Conservation (phyloP, 495 filamentous ascomycete species). For the Penicillium parvum region DNA sequence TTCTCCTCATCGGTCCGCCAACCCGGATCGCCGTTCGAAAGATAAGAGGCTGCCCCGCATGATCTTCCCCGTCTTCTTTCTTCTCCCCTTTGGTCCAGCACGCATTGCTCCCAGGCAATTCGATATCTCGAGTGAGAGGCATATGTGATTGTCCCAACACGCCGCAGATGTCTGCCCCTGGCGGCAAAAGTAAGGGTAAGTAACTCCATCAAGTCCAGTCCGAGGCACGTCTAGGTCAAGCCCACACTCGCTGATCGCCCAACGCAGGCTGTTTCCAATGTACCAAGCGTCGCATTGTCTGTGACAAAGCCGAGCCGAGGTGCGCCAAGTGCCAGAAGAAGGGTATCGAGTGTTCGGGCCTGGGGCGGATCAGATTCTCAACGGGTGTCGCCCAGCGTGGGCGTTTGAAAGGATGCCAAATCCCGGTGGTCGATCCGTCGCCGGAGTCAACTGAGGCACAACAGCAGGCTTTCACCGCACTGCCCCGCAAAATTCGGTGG, state of each 20-base stretch:
- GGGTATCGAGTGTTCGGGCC: constrained; percentile 23
- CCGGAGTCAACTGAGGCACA: background rate
- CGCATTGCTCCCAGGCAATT: background rate
- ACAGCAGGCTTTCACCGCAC: background rate
- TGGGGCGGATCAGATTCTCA: constrained; percentile 16
- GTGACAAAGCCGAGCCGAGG: constrained; percentile 15
- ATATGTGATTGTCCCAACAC: background rate
- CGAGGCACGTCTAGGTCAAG: no score
- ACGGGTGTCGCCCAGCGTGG: constrained; percentile 14
- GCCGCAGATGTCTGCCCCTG: constrained; percentile 1
- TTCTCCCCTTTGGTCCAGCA: background rate
- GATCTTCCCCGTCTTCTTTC: no score
- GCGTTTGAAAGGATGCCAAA: constrained; percentile 14
- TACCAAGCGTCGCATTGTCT: constrained; percentile 23
- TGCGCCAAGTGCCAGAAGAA: constrained; percentile 24
- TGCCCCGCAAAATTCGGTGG: constrained; percentile 15
- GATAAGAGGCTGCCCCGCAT: background rate
- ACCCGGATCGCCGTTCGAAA: background rate
- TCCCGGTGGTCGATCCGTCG: constrained; percentile 8
- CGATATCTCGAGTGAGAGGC: background rate
- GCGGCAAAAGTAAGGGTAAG: background rate
- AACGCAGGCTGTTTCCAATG: constrained; percentile 21
- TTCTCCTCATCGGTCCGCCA: no score
- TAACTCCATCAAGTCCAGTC: no score
- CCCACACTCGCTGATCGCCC: background rate